These are phyloP conservation scores for Mucor mucedo DNA, from an alignment of 371 early-diverging fungal genomes.

Conservation along the genomic window DNA sequence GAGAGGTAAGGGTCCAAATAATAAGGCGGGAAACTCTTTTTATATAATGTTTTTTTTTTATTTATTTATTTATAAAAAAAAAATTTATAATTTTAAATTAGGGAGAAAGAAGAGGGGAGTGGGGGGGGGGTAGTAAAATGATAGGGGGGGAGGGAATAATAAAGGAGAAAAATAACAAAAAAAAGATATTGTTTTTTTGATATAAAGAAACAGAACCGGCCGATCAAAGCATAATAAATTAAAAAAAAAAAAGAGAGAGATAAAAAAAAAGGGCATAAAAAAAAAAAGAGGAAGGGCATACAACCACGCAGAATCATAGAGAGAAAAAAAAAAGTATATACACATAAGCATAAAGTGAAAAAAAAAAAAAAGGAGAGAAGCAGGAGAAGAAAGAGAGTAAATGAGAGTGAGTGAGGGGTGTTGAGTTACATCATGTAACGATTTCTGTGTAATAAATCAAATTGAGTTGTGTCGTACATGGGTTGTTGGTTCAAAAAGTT, in stretches of 20 bases:
- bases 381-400: background rate
- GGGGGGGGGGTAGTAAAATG: too few species aligned
- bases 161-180: background rate
- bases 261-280: constrained; percentile 13
- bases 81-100: background rate
- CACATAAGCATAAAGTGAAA: constrained; percentile 21
- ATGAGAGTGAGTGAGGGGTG: too few species aligned
- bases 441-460: constrained; percentile 10
- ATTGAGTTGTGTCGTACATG: background rate
- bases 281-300: constrained; percentile 14
- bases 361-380: constrained; percentile 3
- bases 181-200: constrained; percentile 19
- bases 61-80: constrained; percentile 1
- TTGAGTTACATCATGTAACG: background rate
- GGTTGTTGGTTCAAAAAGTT: constrained; percentile 5
- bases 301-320: constrained; percentile 18
- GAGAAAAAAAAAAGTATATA: constrained; percentile 9
- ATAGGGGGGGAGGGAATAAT: background rate
- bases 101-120: background rate
- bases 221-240: constrained; percentile 32
- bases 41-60: constrained; percentile 5
- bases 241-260: constrained; percentile 8
- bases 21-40: constrained; percentile 9
- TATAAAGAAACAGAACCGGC: constrained; percentile 32
- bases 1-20: constrained; percentile 2